Conservation (phyloP, 208 protist species). For the Leishmania tarentolae region DNA sequence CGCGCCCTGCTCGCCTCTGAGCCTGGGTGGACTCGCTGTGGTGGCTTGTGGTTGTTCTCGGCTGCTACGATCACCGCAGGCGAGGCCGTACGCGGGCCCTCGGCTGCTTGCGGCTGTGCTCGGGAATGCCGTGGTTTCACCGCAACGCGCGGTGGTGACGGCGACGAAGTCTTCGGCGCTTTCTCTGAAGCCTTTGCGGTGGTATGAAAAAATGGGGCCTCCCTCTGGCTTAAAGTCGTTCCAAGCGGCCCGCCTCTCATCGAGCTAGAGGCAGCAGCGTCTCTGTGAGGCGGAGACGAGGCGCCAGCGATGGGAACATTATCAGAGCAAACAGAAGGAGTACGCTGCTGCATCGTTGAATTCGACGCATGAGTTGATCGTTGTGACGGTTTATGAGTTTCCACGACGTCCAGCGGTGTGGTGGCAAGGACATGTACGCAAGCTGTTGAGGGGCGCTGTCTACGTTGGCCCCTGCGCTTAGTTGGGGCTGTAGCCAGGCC, state of each 20-base stretch:
- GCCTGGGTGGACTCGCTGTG: background rate
- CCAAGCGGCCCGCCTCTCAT: background rate
- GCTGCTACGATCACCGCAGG: background rate
- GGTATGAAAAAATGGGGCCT: background rate
- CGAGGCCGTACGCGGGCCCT: background rate
- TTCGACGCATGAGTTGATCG: background rate
- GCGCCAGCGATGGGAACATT: background rate
- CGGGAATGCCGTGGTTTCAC: background rate
- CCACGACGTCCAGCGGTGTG: background rate
- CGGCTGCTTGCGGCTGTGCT: background rate
- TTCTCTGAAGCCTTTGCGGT: background rate
- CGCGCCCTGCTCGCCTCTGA: background rate
- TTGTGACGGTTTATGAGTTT: background rate
- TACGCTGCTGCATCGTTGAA: slow-evolving; percentile 17
- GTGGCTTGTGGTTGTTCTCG: background rate
- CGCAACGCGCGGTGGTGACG: background rate
- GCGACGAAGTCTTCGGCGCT: background rate
- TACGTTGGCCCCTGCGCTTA: background rate
- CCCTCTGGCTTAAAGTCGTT: background rate
- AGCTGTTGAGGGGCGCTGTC: slow-evolving; percentile 23
- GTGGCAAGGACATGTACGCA: slow-evolving; percentile 7
- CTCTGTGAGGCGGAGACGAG: background rate
- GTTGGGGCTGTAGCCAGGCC: background rate
- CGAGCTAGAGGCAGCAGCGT: background rate
- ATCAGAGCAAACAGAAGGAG: slow-evolving; percentile 11